These are phyloP conservation scores for Herpetospermum pedunculosum DNA, from an alignment of 306 rosid species.

Conservation along the genomic window DNA sequence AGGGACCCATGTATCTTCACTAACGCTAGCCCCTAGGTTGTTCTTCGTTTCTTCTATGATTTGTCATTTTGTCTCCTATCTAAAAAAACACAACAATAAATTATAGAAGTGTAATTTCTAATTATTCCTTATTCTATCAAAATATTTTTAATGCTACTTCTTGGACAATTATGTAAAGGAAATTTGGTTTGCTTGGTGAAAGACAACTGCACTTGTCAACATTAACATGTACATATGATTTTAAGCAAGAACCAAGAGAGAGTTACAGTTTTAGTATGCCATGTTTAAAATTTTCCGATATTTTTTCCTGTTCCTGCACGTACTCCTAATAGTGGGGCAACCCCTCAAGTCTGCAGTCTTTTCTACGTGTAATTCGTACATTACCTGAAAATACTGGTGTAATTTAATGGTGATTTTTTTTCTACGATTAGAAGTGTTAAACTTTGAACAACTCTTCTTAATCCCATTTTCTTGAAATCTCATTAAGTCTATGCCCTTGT, in stretches of 20 bases:
- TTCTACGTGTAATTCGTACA: neutral
- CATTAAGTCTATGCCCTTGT: slow-evolving; percentile 17
- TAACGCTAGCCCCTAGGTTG: neutral
- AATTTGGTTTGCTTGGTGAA: neutral
- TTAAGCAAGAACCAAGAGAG: neutral
- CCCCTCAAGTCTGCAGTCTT: slow-evolving; percentile 1
- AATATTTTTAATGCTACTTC: neutral
- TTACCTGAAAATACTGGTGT: neutral
- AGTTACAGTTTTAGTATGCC: neutral
- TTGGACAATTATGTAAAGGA: neutral
- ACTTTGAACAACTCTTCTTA: neutral
- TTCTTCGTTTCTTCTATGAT: neutral
- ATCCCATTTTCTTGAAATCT: neutral
- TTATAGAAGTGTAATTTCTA: neutral
- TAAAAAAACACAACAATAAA: neutral
- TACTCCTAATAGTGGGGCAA: neutral
- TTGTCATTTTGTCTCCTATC: neutral
- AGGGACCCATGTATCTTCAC: too few species aligned
- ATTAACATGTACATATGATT: neutral
- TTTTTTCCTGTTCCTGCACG: neutral
- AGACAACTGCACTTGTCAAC: neutral
- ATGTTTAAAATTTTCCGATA: neutral
- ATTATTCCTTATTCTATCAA: neutral
- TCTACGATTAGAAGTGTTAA: neutral
- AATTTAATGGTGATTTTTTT: neutral